A percentile compares a stretch with the other conserved stretches of the same genome.
phyloP scores from a whole-genome alignment of 305 asterid species.

The Fraxinus platypoda region DNA sequence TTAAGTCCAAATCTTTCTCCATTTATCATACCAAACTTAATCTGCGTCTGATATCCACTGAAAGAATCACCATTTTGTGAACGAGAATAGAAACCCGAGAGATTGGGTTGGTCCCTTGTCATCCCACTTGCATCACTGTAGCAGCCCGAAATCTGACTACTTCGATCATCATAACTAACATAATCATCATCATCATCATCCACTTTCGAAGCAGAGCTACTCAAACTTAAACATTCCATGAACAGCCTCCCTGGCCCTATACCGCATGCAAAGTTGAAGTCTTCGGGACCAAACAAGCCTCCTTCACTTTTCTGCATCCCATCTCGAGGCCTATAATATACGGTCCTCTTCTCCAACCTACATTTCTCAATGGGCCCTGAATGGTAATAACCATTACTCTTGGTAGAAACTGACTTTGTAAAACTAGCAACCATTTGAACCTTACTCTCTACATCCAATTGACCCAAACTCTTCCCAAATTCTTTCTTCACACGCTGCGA shows the following conservation, averaged over 20 bases:
- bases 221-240: slow-evolving; percentile 73
- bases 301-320: slow-evolving; percentile 40
- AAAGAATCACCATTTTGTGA: slow-evolving; percentile 28
- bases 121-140: slow-evolving; percentile 40
- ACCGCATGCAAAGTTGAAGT: slow-evolving; percentile 68
- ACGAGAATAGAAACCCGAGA: slow-evolving; percentile 26
- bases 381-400: slow-evolving; percentile 28
- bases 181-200: slow-evolving; percentile 39
- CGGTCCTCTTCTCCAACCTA: slow-evolving; percentile 34
- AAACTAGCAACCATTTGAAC: slow-evolving; percentile 21
- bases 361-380: slow-evolving; percentile 30
- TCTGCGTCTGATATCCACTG: slow-evolving; percentile 26
- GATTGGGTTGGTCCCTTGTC: slow-evolving; percentile 36
- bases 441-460: slow-evolving; percentile 15
- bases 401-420: slow-evolving; percentile 32
- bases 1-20: slow-evolving; percentile 38
- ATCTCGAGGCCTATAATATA: slow-evolving; percentile 27
- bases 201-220: slow-evolving; percentile 58
- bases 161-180: slow-evolving; percentile 46
- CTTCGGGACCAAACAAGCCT: slow-evolving; percentile 53
- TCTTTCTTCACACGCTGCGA: slow-evolving; percentile 34
- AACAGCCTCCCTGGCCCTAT: slow-evolving; percentile 70
- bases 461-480: slow-evolving; percentile 29
- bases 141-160: slow-evolving; percentile 53
- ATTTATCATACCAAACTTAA: slow-evolving; percentile 22